Base-by-base conservation (phyloP, 352 stramenopile species). In the Pythium brachiatum region DNA sequence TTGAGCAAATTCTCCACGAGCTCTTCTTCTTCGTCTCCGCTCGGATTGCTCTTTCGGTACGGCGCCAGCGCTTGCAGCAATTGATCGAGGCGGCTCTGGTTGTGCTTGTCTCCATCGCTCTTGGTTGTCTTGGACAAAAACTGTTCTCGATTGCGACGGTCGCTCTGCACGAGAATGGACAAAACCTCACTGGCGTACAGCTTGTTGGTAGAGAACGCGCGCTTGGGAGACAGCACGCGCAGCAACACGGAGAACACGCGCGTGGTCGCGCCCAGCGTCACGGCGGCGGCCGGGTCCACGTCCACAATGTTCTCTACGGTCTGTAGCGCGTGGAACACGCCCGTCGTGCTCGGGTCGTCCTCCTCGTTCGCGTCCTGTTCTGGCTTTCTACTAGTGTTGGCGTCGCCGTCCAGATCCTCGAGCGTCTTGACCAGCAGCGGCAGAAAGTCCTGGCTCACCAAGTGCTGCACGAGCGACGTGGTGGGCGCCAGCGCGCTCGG, bases 1-100 rank as follows among this genome's bases (percentile, higher is more conserved):
- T 92, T 75, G 69, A 95, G 85, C 13, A 94, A 54, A 64, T 98
- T 98, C 68, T 98, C 89, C 3, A 97, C 68, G 26, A 88, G 88
- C 76, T 97, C 92, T 65, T 94, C 81, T 67, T 97, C 86, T 25
- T 91, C 72, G 31, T 74, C 62, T 20, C 46, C 43, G 6, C 53
- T 34, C 7, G 89, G 85, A 60, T 95, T 78, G 15, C 66, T 69
- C 53, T 94, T 93, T 12, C 89, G 72, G 73, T 90, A 96, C 26
- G 65, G 57, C 20, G 85, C 85, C 29, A 96, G 73, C 15, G 76
- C 75, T 72, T 95, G 81, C 11, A 98, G 72, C 16, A 98, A 64
- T 13, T 68, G 59, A 68, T 98, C 92, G 41, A 98, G 81, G 11
- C 83, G 86, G 62, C 96, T 75, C 18, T 75, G 53, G 6, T 51